Percentiles rank a stretch among this genome's conserved stretches.
Evolutionary conservation across 257 asterid genomes (phyloP).

Genomic region (Gardenia jasminoides): DNA sequence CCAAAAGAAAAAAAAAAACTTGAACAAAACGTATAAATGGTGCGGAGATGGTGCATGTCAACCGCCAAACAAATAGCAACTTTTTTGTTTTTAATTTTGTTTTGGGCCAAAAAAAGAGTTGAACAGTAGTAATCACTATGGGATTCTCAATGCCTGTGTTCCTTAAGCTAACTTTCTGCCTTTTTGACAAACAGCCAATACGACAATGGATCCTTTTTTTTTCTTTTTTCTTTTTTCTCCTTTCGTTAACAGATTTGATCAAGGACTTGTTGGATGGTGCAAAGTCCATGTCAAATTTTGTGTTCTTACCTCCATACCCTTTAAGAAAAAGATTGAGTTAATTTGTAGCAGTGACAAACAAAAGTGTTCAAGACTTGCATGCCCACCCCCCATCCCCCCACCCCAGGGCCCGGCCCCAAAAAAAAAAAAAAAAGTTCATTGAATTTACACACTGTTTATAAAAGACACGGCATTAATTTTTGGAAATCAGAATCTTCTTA

Average conservation of each 20-base stretch:
- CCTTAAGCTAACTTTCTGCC: neutral
- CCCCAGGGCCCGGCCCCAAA: no score
- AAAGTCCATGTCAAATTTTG: conserved; percentile 11
- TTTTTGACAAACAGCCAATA: conserved; percentile 4
- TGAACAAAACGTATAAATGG: no score
- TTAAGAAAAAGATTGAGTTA: neutral
- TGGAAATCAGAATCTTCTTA: neutral
- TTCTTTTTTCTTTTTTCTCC: no score
- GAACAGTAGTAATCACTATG: neutral
- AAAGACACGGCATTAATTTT: neutral
- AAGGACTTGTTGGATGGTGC: conserved; percentile 8
- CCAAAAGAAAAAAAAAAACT: no score
- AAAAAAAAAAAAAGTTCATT: no score
- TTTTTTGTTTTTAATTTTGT: no score
- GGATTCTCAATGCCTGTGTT: neutral
- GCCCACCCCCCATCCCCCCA: no score
- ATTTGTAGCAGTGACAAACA: neutral
- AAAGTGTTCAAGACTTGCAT: neutral
- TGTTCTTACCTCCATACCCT: neutral
- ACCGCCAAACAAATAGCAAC: neutral
- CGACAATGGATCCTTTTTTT: neutral
- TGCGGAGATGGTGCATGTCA: neutral
- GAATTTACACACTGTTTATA: neutral
- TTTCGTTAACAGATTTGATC: neutral
- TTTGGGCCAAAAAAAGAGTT: neutral